Base-by-base conservation (phyloP, 306 rosid genomes). In the Fragaria iinumae region DNA sequence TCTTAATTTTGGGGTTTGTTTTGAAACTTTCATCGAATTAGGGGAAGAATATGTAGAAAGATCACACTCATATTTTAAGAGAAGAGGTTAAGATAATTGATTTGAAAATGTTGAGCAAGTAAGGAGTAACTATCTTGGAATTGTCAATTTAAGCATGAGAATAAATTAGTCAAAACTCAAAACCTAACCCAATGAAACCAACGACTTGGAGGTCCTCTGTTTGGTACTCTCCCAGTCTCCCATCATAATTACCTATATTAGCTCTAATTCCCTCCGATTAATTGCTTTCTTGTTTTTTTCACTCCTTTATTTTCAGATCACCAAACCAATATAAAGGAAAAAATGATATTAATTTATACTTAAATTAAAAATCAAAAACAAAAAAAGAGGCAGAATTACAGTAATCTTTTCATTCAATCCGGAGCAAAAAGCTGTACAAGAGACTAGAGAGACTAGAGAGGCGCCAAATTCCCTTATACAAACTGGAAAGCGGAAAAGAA, bases 391-490 rank as follows among this genome's bases (percentile, higher is more conserved):
- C 29, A 18, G 16, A n/a, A 55, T 20, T 20, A 55, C 4, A 8
- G 56, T 55, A 55, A 55, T n/a, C 1, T 9, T 56, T 56, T 21
- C 14, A 21, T 59, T 59, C 4, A 23, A 11, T 23, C 65, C 14
- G 6, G 11, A 59, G 18, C 36, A 11, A 23, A 59, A 25, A 10
- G 17, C 36, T 10, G 5, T 48, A 14, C 5, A 10, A 47, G 36
- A 32, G 36, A 32, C 41, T 38, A 38, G 7, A 47, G 36, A 32
- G 36, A 32, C 41, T 38, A 38, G 7, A 38, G 18, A 27, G 39
- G 67, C 67, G 69, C 69, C 44, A 64, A 64, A 62, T 12, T 27
- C 23, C 69, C 69, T 17, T 6, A 16, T 64, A 34, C 69, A 64
- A 64, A 64, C 69, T 64, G 23, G 23, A 34, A 64, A 64, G 45